Evolutionary conservation across 2,329 filamentous ascomycete species (phyloP).

Genomic region (Fusarium sp.): DNA sequence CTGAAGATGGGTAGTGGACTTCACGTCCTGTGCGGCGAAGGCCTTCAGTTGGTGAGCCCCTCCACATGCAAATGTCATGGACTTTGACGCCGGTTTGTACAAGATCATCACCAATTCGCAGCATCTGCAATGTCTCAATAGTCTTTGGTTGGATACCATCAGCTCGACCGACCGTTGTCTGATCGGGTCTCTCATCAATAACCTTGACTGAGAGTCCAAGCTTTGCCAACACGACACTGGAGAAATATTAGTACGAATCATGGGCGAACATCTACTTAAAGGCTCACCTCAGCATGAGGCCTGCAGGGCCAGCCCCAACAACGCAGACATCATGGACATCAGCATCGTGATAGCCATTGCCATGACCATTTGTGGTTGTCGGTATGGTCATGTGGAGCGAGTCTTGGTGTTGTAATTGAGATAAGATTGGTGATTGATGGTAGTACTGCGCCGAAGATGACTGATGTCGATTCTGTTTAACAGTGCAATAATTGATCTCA

Average conservation of each 20-base stretch:
- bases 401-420: background rate
- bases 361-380: background rate
- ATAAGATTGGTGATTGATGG: background rate
- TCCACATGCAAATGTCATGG: slow-evolving; percentile 81
- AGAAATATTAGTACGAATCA: background rate
- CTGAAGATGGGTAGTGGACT: slow-evolving; percentile 72
- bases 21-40: slow-evolving; percentile 74
- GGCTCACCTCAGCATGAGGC: slow-evolving; percentile 63
- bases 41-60: slow-evolving; percentile 61
- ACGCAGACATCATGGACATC: slow-evolving; percentile 60
- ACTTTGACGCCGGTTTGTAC: slow-evolving; percentile 76
- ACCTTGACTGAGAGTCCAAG: slow-evolving; percentile 74
- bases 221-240: slow-evolving; percentile 64
- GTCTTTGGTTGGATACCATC: slow-evolving; percentile 83
- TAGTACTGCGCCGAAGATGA: background rate
- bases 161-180: slow-evolving; percentile 74
- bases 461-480: background rate
- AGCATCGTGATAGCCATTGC: background rate
- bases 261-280: fast-evolving
- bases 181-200: slow-evolving; percentile 75
- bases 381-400: slow-evolving; percentile 1
- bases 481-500: background rate
- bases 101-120: slow-evolving; percentile 74
- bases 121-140: slow-evolving; percentile 80
- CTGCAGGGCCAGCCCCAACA: slow-evolving; percentile 67